phyloP scores from a whole-genome alignment of 2,329 filamentous ascomycete genomes.

The Talaromyces funiculosus region DNA sequence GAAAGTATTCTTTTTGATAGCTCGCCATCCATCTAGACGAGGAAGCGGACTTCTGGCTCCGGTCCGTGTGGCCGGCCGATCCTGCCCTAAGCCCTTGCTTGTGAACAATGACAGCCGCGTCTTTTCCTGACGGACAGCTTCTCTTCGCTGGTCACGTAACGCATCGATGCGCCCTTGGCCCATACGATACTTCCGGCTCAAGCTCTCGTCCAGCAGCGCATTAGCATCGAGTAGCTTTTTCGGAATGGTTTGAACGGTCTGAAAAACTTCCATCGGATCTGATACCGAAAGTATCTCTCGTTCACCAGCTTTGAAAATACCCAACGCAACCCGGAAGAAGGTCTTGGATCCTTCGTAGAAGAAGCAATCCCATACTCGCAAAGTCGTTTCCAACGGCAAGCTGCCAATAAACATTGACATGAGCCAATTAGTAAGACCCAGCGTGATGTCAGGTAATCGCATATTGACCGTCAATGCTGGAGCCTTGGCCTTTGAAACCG shows the following conservation, averaged over 20 bases:
- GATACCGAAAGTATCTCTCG: constrained; percentile 68
- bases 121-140: constrained; percentile 40
- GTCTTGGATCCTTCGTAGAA: constrained; percentile 95
- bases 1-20: constrained; percentile 13
- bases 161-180: constrained; percentile 77
- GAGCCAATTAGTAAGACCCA: constrained; percentile 94
- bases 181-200: constrained; percentile 71
- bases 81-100: constrained; percentile 19
- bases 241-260: constrained; percentile 83
- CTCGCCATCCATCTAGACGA: constrained; percentile 12
- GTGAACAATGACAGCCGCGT: constrained; percentile 33
- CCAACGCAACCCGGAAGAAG: constrained; percentile 82
- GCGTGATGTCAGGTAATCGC: constrained; percentile 77
- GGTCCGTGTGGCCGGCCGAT: constrained; percentile 13
- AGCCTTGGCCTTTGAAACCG: constrained; percentile 33
- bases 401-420: constrained; percentile 96
- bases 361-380: constrained; percentile 92
- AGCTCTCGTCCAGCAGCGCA: constrained; percentile 72
- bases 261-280: constrained; percentile 94
- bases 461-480: constrained; percentile 39
- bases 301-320: constrained; percentile 87
- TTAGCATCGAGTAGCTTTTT: constrained; percentile 78
- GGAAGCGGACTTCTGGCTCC: constrained; percentile 14
- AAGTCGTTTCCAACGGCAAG: constrained; percentile 81
- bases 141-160: constrained; percentile 63